Evolutionary conservation across 148 eudicot genomes (phyloP).

Genomic region (Vaccinium vitisidaea): DNA sequence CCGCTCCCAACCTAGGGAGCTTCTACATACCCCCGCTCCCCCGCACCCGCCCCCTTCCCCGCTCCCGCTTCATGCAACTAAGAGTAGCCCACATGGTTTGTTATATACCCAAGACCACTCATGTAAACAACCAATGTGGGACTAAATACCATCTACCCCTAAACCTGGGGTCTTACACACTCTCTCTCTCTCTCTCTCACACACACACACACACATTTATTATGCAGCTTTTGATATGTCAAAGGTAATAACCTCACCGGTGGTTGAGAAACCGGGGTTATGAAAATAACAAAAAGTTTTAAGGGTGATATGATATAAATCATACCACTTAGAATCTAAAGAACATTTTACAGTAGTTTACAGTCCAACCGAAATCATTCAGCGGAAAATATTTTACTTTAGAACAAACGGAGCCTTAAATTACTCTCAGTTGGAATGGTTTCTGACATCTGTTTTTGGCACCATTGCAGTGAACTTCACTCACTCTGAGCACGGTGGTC

Average conservation of each 20-base stretch:
- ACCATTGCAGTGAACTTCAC: conserved; percentile 32
- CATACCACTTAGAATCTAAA: not conserved
- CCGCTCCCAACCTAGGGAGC: too few relatives aligned
- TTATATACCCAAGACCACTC: too few relatives aligned
- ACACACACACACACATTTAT: too few relatives aligned
- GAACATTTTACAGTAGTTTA: not conserved
- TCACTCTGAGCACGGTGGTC: conserved; percentile 29
- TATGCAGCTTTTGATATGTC: not conserved
- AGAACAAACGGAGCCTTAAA: not conserved
- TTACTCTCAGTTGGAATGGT: not conserved
- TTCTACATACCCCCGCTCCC: too few relatives aligned
- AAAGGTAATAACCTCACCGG: not conserved
- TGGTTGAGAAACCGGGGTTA: not conserved
- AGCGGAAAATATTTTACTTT: not conserved
- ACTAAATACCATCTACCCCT: too few relatives aligned
- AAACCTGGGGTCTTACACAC: too few relatives aligned
- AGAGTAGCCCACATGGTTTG: too few relatives aligned
- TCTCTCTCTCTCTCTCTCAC: not conserved
- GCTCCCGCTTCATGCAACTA: too few relatives aligned
- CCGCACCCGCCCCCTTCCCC: too few relatives aligned
- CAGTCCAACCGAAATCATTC: not conserved
- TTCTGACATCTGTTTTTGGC: not conserved
- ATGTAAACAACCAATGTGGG: too few relatives aligned
- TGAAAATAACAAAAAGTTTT: not conserved
- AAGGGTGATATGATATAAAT: not conserved